Evolutionary conservation across 1,139 yeast genomes (phyloP), one percentile per base, ranked within the genome.

Genomic region (Candida sanyaensis): DNA sequence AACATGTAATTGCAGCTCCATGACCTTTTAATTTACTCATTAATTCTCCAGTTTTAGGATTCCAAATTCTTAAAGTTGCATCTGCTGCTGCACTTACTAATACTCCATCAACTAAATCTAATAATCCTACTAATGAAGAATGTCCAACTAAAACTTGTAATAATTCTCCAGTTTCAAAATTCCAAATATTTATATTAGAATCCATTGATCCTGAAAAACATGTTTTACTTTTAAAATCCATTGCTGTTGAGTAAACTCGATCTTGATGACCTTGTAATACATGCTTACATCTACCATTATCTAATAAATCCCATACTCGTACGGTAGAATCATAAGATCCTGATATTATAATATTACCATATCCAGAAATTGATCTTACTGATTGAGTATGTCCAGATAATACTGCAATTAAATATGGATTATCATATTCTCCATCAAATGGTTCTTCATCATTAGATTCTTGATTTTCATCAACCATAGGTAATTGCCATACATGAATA

Each of bases 71-170:
- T 41, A 93, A 75, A 0, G 97, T 86, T 1, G 96, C 83, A 64
- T 93, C 99, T 0, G 98, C 98, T 1, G 98, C 98, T 0, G 97
- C 99, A 36, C 96, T 87, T 2, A 93, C 96, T n/a, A 93, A 74
- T 38, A 83, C 84, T 21, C 86, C 84, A 38, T 88, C 84, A 7
- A 90, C 85, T 24, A 92, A 76, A 42, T 88, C 91, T 31, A 95
- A 74, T 23, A 93, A 71, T 0, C 99, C 99, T 21, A 93, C 99
- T 21, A 93, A 71, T 11, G 95, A 88, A 0, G 90, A 84, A 65
- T 93, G 99, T 0, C 97, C 97, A 50, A 83, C 88, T 36, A 89
- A 69, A 1, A 88, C 78, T 47, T 81, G 75, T 28, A 88, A 63
- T 39, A 86, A 73, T 42, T 81, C 77, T 9, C 97, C 97, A 29